A percentile compares a stretch with the other conserved stretches of the same genome.
phyloP scores from a whole-genome alignment of 257 asterid genomes.

The Leptodermis oblonga region DNA sequence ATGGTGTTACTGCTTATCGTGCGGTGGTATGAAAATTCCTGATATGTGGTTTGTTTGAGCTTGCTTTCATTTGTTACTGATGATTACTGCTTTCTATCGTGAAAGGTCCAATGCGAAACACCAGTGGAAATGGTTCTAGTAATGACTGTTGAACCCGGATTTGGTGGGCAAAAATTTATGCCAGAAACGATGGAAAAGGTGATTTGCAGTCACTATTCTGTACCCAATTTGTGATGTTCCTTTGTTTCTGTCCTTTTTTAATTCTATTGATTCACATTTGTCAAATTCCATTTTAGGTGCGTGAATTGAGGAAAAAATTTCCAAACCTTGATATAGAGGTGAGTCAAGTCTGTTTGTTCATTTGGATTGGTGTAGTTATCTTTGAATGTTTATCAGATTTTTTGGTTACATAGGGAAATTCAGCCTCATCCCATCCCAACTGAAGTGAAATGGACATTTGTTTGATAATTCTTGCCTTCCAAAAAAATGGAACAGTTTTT shows the following conservation, averaged over 20 bases:
- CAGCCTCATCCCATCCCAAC: not conserved
- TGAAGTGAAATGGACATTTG: not conserved
- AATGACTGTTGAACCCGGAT: constrained; percentile 98
- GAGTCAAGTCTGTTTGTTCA: constrained; percentile 2
- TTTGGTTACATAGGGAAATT: too few relatives aligned
- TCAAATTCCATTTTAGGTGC: constrained; percentile 42
- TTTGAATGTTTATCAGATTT: not conserved
- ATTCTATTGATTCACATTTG: not conserved
- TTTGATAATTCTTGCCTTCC: not conserved
- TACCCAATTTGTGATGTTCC: not conserved
- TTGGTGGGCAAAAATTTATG: constrained; percentile 97
- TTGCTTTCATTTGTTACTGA: not conserved
- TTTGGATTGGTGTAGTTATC: not conserved
- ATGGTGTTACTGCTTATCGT: not conserved
- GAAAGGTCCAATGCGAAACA: constrained; percentile 59
- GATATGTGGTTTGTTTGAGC: not conserved
- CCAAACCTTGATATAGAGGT: constrained; percentile 90
- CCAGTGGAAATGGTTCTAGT: constrained; percentile 86
- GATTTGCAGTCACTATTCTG: constrained; percentile 6
- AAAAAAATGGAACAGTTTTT: not conserved
- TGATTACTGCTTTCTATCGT: constrained; percentile 14
- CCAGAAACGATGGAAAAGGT: constrained; percentile 97
- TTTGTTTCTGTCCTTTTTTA: not conserved
- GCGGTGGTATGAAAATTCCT: not conserved
- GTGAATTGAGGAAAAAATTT: constrained; percentile 54